Conservation (phyloP, 257 asterid species). For the Phtheirospermum japonicum region DNA sequence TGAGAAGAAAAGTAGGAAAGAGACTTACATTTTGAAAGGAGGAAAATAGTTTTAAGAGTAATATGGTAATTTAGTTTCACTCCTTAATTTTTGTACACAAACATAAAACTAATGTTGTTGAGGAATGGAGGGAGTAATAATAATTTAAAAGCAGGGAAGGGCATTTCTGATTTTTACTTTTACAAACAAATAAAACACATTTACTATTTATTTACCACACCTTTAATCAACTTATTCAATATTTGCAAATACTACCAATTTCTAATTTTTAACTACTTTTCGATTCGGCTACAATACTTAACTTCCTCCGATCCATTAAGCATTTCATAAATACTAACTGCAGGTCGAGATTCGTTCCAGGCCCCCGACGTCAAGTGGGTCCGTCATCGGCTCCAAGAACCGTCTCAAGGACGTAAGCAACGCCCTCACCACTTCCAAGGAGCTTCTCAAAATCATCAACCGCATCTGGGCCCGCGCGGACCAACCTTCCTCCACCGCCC, state of each 20-base stretch:
- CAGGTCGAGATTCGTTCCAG: slow-evolving; percentile 86
- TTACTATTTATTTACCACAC: too few relatives aligned
- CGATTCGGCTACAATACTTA: not conserved
- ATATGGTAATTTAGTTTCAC: too few relatives aligned
- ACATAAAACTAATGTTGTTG: too few relatives aligned
- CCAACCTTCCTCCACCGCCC: slow-evolving; percentile 76
- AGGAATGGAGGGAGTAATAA: too few relatives aligned
- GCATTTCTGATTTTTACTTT: too few relatives aligned
- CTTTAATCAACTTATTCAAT: not conserved
- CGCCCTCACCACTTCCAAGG: slow-evolving; percentile 89
- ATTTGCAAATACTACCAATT: not conserved
- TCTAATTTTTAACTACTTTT: not conserved
- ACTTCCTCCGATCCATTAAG: too few relatives aligned
- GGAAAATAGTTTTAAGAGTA: too few relatives aligned
- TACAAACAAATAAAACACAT: too few relatives aligned
- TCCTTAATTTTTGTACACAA: too few relatives aligned
- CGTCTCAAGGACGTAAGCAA: slow-evolving; percentile 80
- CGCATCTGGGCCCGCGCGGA: slow-evolving; percentile 79
- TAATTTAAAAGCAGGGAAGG: too few relatives aligned
- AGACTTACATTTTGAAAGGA: too few relatives aligned
- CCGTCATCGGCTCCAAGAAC: slow-evolving; percentile 41
- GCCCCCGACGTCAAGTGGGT: slow-evolving; percentile 53
- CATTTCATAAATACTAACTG: slow-evolving; percentile 15
- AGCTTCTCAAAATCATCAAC: slow-evolving; percentile 81
- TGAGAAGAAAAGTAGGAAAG: too few relatives aligned